Base-by-base conservation (phyloP, 169 alveolate species). In the Cryptosporidium xiaoi region DNA sequence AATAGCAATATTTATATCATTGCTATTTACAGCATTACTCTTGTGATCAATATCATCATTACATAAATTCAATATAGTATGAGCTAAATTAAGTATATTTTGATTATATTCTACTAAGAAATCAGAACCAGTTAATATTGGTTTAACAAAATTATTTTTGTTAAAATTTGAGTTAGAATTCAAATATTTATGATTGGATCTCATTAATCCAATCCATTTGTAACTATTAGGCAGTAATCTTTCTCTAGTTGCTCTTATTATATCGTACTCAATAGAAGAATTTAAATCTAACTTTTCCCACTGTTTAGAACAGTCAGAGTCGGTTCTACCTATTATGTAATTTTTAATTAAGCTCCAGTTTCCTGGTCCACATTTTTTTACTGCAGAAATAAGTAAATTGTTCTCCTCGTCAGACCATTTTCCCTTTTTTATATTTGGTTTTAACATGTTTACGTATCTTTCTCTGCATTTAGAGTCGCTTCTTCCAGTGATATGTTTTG, bases 381-480 rank as follows among this genome's bases (percentile, higher is more conserved):
- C 87, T 12, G 87, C 64, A 13, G 48, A 31, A 34, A 48, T 62
- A 0, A 77, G 71, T 50, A 62, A 44, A 31, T 62, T 34, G 51
- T 77, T 77, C 40, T 77, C 87, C 33, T 77, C 71, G 18, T 40
- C 51, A 77, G 50, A 36, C 87, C 87, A 77, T 51, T 44, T 56
- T 3, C 87, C 87, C 13, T 77, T 77, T 40, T 77, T 60, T 18
- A 77, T 58, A 24, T 77, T 71, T 8, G 87, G 87, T 27, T 44
- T 31, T 10, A 77, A 36, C 71, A 77, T 60, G 83, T 69, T 53
- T 71, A 51, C 68, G 29, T 64, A 91, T 82, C 93, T 66, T 50
- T 91, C 93, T 64, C 93, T 71, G 82, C 93, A 91, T 51, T 91
- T 91, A 82, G 91, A 82, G 24, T 91, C 93, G 15, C 91, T 85